Base-by-base conservation (phyloP, 2,329 filamentous ascomycete species). In the Arthrobotrys musiformis region DNA sequence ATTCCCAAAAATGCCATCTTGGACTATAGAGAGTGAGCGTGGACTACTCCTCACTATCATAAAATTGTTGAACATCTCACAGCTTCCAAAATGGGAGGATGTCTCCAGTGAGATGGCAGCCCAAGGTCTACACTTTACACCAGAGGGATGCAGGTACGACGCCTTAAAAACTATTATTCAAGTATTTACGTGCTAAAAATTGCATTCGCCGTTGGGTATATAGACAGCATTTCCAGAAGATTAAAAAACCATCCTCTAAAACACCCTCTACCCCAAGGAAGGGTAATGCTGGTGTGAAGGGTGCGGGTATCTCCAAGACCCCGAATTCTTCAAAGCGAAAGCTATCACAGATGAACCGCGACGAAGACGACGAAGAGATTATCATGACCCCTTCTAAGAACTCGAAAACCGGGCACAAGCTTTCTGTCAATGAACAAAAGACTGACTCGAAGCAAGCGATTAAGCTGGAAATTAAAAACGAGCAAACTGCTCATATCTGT, bases 141-240 rank as follows among this genome's bases (percentile, higher is more conserved):
- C 70, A 26, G 78, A 79, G n/a, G 79, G 76, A 46, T 78, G 79
- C 52, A 72, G 77, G 79, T 80, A 69, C 35, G 61, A 19, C n/a
- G 19, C 15, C 1, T 13, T 13, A 24, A 28, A 30, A 1, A 28
- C 28, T 0, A 15, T 9, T 1, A 2, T 17, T 11, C 4, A 24
- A 19, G n/a, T 44, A n/a, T 62, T 11, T 44, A 24, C n/a, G 40
- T 63, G 19, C 46, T 66, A 48, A 42, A 22, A 15, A 15, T 9
- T 37, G 19, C 4, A 4, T 30, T 15, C 13, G 6, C 19, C 2
- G 17, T 11, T 28, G 26, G 11, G 54, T 28, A 30, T 19, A 52
- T n/a, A 80, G 79, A 64, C 79, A 80, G 28, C 79, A 80, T 62
- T 80, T 78, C 24, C 78, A 79, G 30, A 80, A 80, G 42, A 72